Base-by-base conservation (phyloP, 371 early-diverging fungal species). In the Basidiobolus heterosporus region DNA sequence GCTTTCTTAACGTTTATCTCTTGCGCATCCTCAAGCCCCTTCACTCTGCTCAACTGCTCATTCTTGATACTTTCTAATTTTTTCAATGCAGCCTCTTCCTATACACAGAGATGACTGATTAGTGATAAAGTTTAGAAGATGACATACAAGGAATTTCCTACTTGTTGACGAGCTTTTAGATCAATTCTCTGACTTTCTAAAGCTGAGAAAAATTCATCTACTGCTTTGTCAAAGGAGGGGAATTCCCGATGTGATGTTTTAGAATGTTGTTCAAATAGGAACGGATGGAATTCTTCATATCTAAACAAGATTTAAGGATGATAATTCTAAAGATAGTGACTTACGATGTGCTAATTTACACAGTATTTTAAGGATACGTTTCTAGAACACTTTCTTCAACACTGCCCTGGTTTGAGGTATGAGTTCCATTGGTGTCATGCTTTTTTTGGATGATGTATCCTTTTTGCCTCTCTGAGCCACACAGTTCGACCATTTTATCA, bases 281-380 rank as follows among this genome's bases (percentile, higher is more conserved):
- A 79, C 0, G 93, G 94, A 40, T 88, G 83, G 56, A 88, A 91
- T 48, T 95, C 96, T 47, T 87, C 82, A 57, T 83, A 90, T 1
- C 78, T 69, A 42, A 38, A n/a, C n/a, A n/a, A n/a, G n/a, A n/a
- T n/a, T n/a, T n/a, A n/a, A n/a, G n/a, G n/a, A n/a, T n/a, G n/a
- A n/a, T n/a, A n/a, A n/a, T n/a, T n/a, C n/a, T n/a, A n/a, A n/a
- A n/a, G n/a, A n/a, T n/a, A n/a, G n/a, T n/a, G n/a, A n/a, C n/a
- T n/a, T n/a, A n/a, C n/a, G n/a, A n/a, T n/a, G n/a, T n/a, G n/a
- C n/a, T n/a, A n/a, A n/a, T n/a, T n/a, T n/a, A n/a, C n/a, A n/a
- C n/a, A n/a, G n/a, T n/a, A n/a, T n/a, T n/a, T n/a, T n/a, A n/a
- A n/a, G n/a, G n/a, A n/a, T n/a, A 30, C 5, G 30, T 30, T 30